Conservation (phyloP, 768 basidiomycete species). For the Rhodotorula paludigena region DNA sequence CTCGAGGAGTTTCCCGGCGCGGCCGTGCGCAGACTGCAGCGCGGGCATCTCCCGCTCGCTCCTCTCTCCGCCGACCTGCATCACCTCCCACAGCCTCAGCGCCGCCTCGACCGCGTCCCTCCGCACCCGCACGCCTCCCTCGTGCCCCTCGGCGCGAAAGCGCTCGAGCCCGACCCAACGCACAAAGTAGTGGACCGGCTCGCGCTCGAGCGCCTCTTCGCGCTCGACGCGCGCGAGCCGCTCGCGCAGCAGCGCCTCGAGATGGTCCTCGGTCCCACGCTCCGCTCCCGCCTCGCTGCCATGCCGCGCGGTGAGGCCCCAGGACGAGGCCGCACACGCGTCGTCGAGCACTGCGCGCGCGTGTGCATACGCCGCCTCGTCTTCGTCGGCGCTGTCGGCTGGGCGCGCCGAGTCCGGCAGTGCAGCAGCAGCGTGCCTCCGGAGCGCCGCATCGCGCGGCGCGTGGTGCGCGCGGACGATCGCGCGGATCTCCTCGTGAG, state of each 20-base stretch:
- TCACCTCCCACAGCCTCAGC: conserved; percentile 18
- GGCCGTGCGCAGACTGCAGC: background rate
- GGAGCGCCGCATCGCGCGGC: background rate
- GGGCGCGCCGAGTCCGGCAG: no score
- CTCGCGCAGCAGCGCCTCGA: conserved; percentile 9
- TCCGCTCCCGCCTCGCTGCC: background rate
- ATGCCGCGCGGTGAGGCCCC: background rate
- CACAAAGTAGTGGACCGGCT: conserved; percentile 5
- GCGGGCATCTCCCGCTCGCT: conserved; percentile 3
- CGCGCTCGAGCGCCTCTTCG: conserved; percentile 4
- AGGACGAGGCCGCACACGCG: background rate
- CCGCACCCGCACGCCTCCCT: background rate
- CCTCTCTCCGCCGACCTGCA: background rate
- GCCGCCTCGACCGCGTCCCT: background rate
- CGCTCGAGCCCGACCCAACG: conserved; percentile 12
- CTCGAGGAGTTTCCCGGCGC: background rate
- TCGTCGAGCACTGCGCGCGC: conserved; percentile 19
- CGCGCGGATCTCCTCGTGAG: background rate
- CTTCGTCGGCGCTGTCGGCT: background rate
- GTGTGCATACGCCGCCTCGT: conserved; percentile 17
- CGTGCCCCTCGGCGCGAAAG: background rate
- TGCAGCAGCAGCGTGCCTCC: no score
- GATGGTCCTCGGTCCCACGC: background rate
- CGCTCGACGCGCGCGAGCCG: conserved; percentile 23
- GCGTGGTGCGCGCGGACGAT: conserved; percentile 6